Percentiles rank a stretch among this genome's conserved stretches.
phyloP scores from a whole-genome alignment of 768 basidiomycete species.

The Tulasnella sp. region DNA sequence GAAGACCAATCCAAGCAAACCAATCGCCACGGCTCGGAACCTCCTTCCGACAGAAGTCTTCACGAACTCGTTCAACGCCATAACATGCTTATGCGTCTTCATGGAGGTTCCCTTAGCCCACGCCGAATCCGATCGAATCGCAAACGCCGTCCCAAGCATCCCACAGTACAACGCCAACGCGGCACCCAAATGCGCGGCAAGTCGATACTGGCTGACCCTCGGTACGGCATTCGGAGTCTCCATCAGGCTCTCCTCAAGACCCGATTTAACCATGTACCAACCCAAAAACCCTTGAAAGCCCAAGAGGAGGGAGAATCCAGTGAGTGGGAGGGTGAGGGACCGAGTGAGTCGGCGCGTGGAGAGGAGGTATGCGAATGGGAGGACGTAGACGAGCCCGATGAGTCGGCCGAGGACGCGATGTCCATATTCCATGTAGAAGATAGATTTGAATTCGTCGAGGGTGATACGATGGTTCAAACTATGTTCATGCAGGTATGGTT shows the following conservation, averaged over 20 bases:
- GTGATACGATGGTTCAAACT: slow-evolving; percentile 86
- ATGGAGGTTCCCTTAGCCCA: slow-evolving; percentile 34
- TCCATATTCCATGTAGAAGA: slow-evolving; percentile 98
- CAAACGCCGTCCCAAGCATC: slow-evolving; percentile 76
- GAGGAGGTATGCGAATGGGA: slow-evolving; percentile 74
- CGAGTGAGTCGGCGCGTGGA: slow-evolving; percentile 55
- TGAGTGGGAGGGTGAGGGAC: slow-evolving; percentile 49
- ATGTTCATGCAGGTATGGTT: too few relatives aligned
- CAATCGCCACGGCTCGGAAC: slow-evolving; percentile 49
- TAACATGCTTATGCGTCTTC: neutral
- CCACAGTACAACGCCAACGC: slow-evolving; percentile 86
- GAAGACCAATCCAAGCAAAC: slow-evolving; percentile 68
- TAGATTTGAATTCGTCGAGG: slow-evolving; percentile 84
- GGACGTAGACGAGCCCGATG: slow-evolving; percentile 71
- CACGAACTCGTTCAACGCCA: slow-evolving; percentile 36
- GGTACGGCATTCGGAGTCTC: slow-evolving; percentile 76
- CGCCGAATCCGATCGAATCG: slow-evolving; percentile 68
- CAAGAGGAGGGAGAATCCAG: slow-evolving; percentile 66
- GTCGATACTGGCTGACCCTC: slow-evolving; percentile 90
- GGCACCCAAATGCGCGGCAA: slow-evolving; percentile 88
- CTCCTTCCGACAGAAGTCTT: slow-evolving; percentile 44
- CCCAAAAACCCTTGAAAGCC: slow-evolving; percentile 87
- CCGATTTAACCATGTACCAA: slow-evolving; percentile 99
- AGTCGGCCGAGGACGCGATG: slow-evolving; percentile 89
- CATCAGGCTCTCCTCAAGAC: slow-evolving; percentile 73